Evolutionary conservation across 352 stramenopile species (phyloP).

Genomic region (Phytophthora cajani): DNA sequence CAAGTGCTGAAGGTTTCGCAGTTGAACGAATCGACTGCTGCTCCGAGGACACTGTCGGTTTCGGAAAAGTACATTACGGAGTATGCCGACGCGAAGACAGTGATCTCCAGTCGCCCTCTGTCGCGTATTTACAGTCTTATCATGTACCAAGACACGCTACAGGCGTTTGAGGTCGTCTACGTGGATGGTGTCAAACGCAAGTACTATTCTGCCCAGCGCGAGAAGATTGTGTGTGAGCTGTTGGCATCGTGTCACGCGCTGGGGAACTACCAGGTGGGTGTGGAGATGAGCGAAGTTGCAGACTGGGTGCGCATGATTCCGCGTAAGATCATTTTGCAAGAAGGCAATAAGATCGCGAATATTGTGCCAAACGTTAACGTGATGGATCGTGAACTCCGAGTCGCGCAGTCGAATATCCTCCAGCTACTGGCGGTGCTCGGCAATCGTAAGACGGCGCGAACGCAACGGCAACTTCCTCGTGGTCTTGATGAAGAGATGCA

Average conservation of each 20-base stretch:
- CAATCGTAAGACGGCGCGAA: constrained; percentile 65
- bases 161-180: constrained; percentile 80
- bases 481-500: constrained; percentile 83
- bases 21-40: constrained; percentile 44
- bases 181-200: constrained; percentile 75
- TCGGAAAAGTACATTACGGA: constrained; percentile 81
- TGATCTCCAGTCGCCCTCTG: constrained; percentile 79
- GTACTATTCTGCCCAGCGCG: constrained; percentile 68
- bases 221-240: constrained; percentile 82
- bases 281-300: constrained; percentile 52
- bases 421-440: constrained; percentile 65
- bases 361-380: constrained; percentile 50
- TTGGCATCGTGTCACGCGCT: constrained; percentile 78
- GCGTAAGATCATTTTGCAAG: constrained; percentile 72
- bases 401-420: constrained; percentile 70
- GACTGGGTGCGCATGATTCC: constrained; percentile 78
- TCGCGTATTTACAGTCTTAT: constrained; percentile 74
- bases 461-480: constrained; percentile 66
- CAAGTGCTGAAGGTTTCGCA: constrained; percentile 68
- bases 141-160: constrained; percentile 62
- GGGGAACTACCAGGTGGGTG: constrained; percentile 71
- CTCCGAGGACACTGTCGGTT: constrained; percentile 56
- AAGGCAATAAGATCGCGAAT: constrained; percentile 61
- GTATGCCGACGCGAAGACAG: constrained; percentile 49
- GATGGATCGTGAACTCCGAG: constrained; percentile 74